phyloP scores from a whole-genome alignment of 1,284 basidiomycete genomes.

The Sphaerobolus stellatus region DNA sequence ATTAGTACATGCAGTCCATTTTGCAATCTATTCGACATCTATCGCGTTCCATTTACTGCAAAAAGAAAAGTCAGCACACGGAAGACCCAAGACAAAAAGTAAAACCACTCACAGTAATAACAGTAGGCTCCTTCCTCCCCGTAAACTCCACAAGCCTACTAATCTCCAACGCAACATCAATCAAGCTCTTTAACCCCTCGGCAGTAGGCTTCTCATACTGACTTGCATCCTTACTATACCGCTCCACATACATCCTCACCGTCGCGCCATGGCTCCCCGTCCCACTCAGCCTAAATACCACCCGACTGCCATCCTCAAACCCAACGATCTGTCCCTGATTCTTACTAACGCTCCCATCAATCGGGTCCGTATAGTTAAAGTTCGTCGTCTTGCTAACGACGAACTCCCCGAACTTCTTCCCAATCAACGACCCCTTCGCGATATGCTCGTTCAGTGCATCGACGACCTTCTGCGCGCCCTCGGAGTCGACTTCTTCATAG shows the following conservation, averaged over 20 bases:
- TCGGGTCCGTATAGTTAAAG: constrained; percentile 97
- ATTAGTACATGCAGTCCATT: neutral
- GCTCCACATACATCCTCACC: constrained; percentile 87
- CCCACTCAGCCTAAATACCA: constrained; percentile 94
- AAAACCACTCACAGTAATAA: constrained; percentile 77
- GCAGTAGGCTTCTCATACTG: constrained; percentile 81
- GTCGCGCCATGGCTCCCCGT: constrained; percentile 97
- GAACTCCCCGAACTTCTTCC: constrained; percentile 73
- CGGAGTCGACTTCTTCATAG: constrained; percentile 96
- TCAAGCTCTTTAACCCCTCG: constrained; percentile 90
- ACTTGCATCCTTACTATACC: constrained; percentile 80
- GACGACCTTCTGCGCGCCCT: constrained; percentile 86
- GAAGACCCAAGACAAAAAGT: neutral
- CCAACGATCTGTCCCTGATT: constrained; percentile 95
- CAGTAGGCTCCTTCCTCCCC: constrained; percentile 87
- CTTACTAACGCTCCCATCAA: constrained; percentile 89
- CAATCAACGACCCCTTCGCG: constrained; percentile 62
- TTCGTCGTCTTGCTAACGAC: constrained; percentile 78
- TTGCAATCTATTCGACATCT: neutral
- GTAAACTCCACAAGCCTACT: constrained; percentile 87
- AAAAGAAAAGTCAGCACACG: neutral
- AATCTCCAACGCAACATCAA: constrained; percentile 87
- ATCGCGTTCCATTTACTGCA: neutral
- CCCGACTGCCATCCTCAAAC: constrained; percentile 88
- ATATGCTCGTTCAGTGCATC: constrained; percentile 75